Evolutionary conservation across 495 filamentous ascomycete species (phyloP), one percentile per base, ranked within the genome.

Genomic region (Aspergillus indologenus): DNA sequence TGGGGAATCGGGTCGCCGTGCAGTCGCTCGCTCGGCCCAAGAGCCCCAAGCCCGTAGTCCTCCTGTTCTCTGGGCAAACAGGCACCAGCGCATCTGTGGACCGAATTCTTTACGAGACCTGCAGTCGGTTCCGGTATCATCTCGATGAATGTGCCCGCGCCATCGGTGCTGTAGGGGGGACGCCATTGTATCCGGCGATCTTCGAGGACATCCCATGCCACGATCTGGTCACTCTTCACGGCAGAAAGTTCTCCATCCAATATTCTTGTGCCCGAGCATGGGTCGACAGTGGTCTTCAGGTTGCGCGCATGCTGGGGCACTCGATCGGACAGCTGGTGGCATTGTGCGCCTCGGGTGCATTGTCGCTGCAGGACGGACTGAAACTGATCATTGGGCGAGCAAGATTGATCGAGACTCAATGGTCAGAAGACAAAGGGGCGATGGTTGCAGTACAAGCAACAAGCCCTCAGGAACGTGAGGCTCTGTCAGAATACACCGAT

Each of bases 401-500:
- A 0, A 44, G 9, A 0, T 51, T 84, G 1, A 77, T 85, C 48
- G 51, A 63, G 11, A 57, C 65, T 0, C n/a, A 63, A 0, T 83
- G 80, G 81, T 80, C 73, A 6, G 1, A 60, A 0, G 80, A 84
- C 1, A 53, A 47, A 6, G 82, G 82, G 0, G 46, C 72, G 0
- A 85, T 85, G 83, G 34, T 83, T 9, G 70, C 75, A 0, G 50
- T 83, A 1, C 72, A 81, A 53, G 70, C n/a, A n/a, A n/a, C n/a
- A n/a, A n/a, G n/a, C n/a, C n/a, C n/a, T n/a, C n/a, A n/a, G n/a
- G n/a, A n/a, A n/a, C n/a, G n/a, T n/a, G n/a, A n/a, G n/a, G n/a
- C n/a, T n/a, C n/a, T n/a, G n/a, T n/a, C n/a, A n/a, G n/a, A n/a
- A n/a, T n/a, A n/a, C n/a, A n/a, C n/a, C n/a, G n/a, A n/a, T n/a